A percentile compares a stretch with the other conserved stretches of the same genome.
phyloP scores from a whole-genome alignment of 2,329 filamentous ascomycete species.

The Paraphaeosphaeria minitans region DNA sequence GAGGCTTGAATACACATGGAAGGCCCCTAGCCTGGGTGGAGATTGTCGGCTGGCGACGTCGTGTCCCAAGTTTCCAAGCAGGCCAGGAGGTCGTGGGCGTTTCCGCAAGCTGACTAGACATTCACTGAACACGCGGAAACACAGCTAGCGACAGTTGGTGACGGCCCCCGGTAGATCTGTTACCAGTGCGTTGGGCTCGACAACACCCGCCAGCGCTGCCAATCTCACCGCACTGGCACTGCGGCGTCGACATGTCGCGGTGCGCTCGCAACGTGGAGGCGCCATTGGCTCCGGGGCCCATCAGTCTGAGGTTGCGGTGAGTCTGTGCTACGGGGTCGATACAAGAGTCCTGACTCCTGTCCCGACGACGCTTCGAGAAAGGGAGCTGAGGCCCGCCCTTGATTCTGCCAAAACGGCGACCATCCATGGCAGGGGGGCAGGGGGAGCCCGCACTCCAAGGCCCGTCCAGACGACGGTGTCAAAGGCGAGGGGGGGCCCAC shows the following conservation, averaged over 20 bases:
- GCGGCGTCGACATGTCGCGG: not conserved
- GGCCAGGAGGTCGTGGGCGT: slow-evolving; percentile 14
- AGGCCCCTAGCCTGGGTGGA: slow-evolving; percentile 29
- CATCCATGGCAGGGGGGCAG: slow-evolving; percentile 3
- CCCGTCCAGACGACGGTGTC: not conserved
- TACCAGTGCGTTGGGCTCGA: slow-evolving; percentile 7
- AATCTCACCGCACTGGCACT: slow-evolving; percentile 6
- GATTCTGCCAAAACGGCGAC: not conserved
- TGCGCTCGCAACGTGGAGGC: slow-evolving; percentile 5
- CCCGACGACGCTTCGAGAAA: slow-evolving; percentile 3
- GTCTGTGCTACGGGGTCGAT: slow-evolving; percentile 6
- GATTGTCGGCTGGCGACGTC: slow-evolving; percentile 12
- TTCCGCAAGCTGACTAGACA: slow-evolving; percentile 25
- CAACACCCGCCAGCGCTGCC: slow-evolving; percentile 4
- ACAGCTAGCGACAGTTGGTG: slow-evolving; percentile 31
- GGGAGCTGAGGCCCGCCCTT: not conserved
- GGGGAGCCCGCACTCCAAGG: too few relatives aligned
- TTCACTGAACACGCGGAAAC: slow-evolving; percentile 35
- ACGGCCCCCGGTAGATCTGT: slow-evolving; percentile 39
- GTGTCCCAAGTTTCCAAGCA: too few relatives aligned
- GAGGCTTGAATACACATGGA: slow-evolving; percentile 31
- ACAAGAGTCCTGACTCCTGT: not conserved
- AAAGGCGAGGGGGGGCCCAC: not conserved
- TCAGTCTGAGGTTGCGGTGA: not conserved
- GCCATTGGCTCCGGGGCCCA: not conserved